Evolutionary conservation across 495 filamentous ascomycete genomes (phyloP), one percentile per base, ranked within the genome.

Genomic region (Penicillium maclennaniae): DNA sequence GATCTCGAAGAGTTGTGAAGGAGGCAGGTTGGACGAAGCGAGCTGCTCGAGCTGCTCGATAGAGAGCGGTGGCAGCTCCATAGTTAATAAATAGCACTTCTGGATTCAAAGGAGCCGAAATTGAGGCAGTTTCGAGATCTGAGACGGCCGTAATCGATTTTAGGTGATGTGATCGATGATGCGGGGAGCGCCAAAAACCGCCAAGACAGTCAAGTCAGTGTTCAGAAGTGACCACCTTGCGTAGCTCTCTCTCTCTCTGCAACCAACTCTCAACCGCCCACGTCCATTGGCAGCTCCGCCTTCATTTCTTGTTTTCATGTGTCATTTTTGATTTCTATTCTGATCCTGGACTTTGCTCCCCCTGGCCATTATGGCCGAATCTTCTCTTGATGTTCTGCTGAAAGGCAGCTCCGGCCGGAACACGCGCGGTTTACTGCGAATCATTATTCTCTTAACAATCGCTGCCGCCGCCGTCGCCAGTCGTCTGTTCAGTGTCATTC

Each of bases 401-500:
- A 80, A 87, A 72, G 84, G 86, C 59, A 79, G 76, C 60, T 85
- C 79, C 54, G 81, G 84, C 58, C 76, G 73, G 68, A 96, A 84
- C 69, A 89, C 91, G 46, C 87, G 93, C 63, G 87, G 89, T 52
- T 69, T 97, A 56, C 75, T 99, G 61, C 87, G 92, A 62, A 82
- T 97, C 55, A 83, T 95, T 68, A 97, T 99, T 78, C 85, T 99
- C 47, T 81, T 77, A 64, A 87, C 91, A 59, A 95, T 99, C 70
- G 95, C 95, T 56, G 91, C 81, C 45, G 92, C 92, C 42, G 92
- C 95, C 47, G 81, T 97, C 66, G 83, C 93, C 43, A 96, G 91
- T 79, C 89, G 95, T 63, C 78, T 99, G 49, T 99, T 99, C 80
- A 93, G 88, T 69, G 95, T 99, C 45, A 97, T 99, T 69, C 85